Conservation (phyloP, 2,329 filamentous ascomycete species). For the Apiospora arundinis region DNA sequence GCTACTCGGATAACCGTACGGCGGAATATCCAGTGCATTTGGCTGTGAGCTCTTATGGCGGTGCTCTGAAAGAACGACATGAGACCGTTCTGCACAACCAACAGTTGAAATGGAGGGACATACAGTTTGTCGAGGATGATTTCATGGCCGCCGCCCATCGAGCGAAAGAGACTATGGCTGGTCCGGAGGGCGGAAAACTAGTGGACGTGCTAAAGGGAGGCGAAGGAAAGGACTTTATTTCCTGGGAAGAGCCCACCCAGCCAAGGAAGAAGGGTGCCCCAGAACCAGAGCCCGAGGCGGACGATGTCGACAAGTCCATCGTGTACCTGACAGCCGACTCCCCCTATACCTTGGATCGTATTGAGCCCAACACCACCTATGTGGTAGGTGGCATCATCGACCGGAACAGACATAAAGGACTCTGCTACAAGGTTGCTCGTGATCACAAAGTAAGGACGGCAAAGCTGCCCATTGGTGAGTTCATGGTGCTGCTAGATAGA, state of each 20-base stretch:
- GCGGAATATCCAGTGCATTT: conserved; percentile 73
- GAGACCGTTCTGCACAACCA: conserved; percentile 75
- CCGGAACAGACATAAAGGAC: conserved; percentile 92
- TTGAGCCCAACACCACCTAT: conserved; percentile 90
- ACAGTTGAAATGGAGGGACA: conserved; percentile 80
- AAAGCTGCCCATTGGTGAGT: conserved; percentile 93
- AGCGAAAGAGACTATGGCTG: conserved; percentile 72
- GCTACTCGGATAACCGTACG: conserved; percentile 85
- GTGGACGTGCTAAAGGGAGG: conserved; percentile 61
- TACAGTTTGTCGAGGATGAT: conserved; percentile 75
- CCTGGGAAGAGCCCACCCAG: conserved; percentile 41
- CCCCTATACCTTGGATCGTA: conserved; percentile 78
- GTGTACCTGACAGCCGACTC: conserved; percentile 94
- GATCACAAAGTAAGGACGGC: conserved; percentile 83
- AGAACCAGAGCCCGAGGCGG: conserved; percentile 35
- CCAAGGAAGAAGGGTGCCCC: conserved; percentile 35
- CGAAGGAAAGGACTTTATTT: conserved; percentile 40
- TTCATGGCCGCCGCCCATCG: conserved; percentile 73
- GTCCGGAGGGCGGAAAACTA: conserved; percentile 59
- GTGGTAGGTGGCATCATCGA: conserved; percentile 95
- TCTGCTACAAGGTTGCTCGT: conserved; percentile 85
- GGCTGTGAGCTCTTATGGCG: conserved; percentile 79
- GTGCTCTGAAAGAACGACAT: conserved; percentile 77
- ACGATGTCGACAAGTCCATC: conserved; percentile 54
- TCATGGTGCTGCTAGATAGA: conserved; percentile 87